A percentile compares a stretch with the other conserved stretches of the same genome.
Evolutionary conservation across 768 basidiomycete species (phyloP).

Genomic region (Candolleomyces efflorescens): DNA sequence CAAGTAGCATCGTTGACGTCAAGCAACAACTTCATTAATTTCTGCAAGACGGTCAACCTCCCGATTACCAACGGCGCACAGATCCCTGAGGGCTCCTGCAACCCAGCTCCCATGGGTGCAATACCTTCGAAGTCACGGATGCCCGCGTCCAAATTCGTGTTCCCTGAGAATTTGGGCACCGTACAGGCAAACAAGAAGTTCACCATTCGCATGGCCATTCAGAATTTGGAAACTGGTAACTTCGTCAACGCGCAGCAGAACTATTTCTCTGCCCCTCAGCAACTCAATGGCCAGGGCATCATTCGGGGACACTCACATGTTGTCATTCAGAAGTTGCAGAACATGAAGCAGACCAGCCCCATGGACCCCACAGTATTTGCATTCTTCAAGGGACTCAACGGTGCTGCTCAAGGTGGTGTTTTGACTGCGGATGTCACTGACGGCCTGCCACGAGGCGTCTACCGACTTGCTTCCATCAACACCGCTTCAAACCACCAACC

Average conservation of each 20-base stretch:
- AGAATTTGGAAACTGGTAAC: slow-evolving; percentile 43
- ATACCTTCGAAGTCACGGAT: slow-evolving; percentile 45
- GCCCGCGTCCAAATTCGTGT: slow-evolving; percentile 47
- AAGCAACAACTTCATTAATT: slow-evolving; percentile 66
- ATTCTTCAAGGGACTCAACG: slow-evolving; percentile 56
- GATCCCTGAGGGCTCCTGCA: slow-evolving; percentile 51
- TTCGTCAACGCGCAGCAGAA: slow-evolving; percentile 53
- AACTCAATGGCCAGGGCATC: slow-evolving; percentile 44
- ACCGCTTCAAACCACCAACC: slow-evolving; percentile 58
- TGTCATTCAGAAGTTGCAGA: slow-evolving; percentile 48
- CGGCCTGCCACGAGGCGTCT: slow-evolving; percentile 56
- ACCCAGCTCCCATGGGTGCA: slow-evolving; percentile 55
- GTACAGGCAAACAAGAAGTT: slow-evolving; percentile 46
- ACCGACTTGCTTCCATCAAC: slow-evolving; percentile 59
- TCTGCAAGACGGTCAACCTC: slow-evolving; percentile 43
- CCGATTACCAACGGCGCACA: slow-evolving; percentile 56
- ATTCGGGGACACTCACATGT: slow-evolving; percentile 59
- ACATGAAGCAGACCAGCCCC: slow-evolving; percentile 40
- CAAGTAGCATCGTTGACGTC: slow-evolving; percentile 53
- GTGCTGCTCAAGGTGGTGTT: slow-evolving; percentile 42
- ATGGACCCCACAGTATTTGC: slow-evolving; percentile 48
- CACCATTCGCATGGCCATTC: slow-evolving; percentile 46
- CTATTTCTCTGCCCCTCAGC: slow-evolving; percentile 56
- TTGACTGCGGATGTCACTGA: slow-evolving; percentile 45
- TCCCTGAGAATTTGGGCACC: slow-evolving; percentile 40